phyloP scores from a whole-genome alignment of 73 alveolate species.

The Paramecium caudatum region DNA sequence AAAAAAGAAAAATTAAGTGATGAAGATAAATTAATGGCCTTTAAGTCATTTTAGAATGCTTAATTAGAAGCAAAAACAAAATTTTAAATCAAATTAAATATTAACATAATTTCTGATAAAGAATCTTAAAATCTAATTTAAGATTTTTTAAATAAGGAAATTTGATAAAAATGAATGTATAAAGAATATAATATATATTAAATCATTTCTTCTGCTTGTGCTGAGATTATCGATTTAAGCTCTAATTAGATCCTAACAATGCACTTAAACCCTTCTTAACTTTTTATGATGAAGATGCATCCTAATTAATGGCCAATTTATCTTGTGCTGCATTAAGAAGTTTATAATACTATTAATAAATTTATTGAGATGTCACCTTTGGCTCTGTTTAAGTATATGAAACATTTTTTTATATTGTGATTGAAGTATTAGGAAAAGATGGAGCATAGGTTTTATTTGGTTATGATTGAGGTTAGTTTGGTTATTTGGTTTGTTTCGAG shows the following conservation, averaged over 20 bases:
- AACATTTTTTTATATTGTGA: slow-evolving; percentile 59
- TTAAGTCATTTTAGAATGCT: too few relatives aligned
- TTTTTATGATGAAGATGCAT: background rate
- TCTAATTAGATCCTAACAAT: slow-evolving; percentile 52
- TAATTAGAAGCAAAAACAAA: too few relatives aligned
- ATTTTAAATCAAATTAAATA: too few relatives aligned
- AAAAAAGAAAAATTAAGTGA: too few relatives aligned
- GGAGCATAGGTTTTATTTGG: slow-evolving; percentile 69
- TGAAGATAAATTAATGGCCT: too few relatives aligned
- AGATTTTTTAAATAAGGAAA: too few relatives aligned
- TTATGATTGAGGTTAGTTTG: background rate
- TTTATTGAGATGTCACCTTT: slow-evolving; percentile 22
- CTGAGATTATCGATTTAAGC: slow-evolving; percentile 30
- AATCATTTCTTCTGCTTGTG: slow-evolving; percentile 34
- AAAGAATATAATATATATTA: too few relatives aligned
- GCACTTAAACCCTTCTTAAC: slow-evolving; percentile 54
- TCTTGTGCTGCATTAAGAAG: slow-evolving; percentile 54
- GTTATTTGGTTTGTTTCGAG: background rate
- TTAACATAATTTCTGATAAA: too few relatives aligned
- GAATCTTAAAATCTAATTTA: too few relatives aligned
- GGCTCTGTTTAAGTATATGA: slow-evolving; percentile 61
- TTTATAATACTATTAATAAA: slow-evolving; percentile 56
- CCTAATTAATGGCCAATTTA: background rate
- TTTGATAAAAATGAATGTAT: too few relatives aligned
- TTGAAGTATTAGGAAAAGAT: slow-evolving; percentile 53